Conservation (phyloP, 345 rosid genomes). For the Syzygium aromaticum region DNA sequence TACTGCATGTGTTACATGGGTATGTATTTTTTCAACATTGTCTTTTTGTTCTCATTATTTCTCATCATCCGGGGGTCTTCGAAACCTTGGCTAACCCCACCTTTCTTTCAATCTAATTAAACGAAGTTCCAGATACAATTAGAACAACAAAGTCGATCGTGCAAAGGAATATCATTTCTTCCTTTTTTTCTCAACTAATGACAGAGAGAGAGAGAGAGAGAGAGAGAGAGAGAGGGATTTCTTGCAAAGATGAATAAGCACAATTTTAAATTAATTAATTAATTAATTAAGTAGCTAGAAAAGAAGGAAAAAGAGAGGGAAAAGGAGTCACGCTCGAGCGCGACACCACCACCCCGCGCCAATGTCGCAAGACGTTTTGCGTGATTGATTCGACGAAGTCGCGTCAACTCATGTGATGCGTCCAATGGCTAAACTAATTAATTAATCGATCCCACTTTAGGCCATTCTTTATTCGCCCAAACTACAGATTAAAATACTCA, state of each 20-base stretch:
- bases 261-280: neutral
- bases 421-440: neutral
- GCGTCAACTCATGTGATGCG: neutral
- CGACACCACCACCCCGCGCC: neutral
- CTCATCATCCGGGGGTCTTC: neutral
- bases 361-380: neutral
- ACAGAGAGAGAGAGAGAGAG: neutral
- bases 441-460: neutral
- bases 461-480: neutral
- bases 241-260: neutral
- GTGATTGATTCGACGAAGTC: neutral
- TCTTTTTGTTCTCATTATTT: fast-evolving
- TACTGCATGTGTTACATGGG: neutral
- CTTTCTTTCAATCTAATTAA: neutral
- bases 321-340: neutral
- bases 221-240: neutral
- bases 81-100: neutral
- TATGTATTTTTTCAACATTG: neutral
- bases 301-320: neutral
- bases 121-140: neutral
- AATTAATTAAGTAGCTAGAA: neutral
- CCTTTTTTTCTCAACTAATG: neutral
- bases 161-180: neutral
- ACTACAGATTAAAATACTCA: neutral
- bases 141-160: neutral